Base-by-base conservation (phyloP, 1,284 basidiomycete species). In the Anthracocystis panici-leucophaei region DNA sequence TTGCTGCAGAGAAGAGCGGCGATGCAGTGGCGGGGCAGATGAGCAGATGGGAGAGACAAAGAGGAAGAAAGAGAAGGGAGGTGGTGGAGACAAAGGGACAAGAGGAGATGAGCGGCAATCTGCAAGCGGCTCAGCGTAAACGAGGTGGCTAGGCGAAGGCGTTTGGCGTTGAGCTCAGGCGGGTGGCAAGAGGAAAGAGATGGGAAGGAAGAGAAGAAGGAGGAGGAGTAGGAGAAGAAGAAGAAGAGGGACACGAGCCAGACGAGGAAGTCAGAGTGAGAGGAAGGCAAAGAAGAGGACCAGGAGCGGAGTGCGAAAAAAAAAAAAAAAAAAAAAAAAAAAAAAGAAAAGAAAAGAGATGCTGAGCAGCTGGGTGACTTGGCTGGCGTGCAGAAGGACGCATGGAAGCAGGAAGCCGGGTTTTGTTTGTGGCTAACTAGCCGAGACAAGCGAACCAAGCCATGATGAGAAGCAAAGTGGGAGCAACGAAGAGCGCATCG, bases 351-450 rank as follows among this genome's bases (percentile, higher is more conserved):
- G 52, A 44, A 51, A 31, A 42, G 18, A 12, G 38, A 46, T n/a
- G 25, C 21, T 23, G 57, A 46, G 42, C 42, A 57, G 67, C 57
- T 38, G 40, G 35, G 35, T 38, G 14, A 33, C 27, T 27, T 27
- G 27, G n/a, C 29, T 21, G 49, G 31, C 49, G 21, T 50, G 62
- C 57, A 57, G 49, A 31, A 18, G 23, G 51, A 57, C 51, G 68
- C 68, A 71, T 71, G 51, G 68, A 62, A 65, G 53, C 51, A 54
- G 50, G 55, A 65, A 60, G 54, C 62, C 62, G 58, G 56, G 57
- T 64, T 66, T 69, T 69, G 66, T 69, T 69, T 69, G 66, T 56
- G 33, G 66, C 41, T n/a, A 18, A 31, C 50, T 46, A 46, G 42
- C 35, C 59, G 56, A 63, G 48, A 40, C 38, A 29, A 29, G 60